These are phyloP conservation scores for Boletus sp. DNA, from an alignment of 768 basidiomycete genomes.

Conservation along the genomic window DNA sequence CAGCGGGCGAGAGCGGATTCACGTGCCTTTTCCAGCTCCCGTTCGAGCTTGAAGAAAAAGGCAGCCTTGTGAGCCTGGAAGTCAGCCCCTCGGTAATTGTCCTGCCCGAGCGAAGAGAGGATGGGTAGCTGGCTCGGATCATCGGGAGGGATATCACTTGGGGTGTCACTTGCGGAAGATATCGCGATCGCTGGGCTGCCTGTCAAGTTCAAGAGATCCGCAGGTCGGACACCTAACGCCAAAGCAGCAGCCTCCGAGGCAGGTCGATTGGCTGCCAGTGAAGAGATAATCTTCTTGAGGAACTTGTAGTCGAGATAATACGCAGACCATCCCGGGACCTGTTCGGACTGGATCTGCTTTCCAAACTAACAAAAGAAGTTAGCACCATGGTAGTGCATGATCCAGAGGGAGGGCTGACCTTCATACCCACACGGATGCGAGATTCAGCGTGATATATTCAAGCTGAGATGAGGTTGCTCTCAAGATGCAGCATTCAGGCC, in stretches of 20 bases:
- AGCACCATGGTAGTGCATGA: neutral
- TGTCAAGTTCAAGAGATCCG: conserved; percentile 42
- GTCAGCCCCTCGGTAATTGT: conserved; percentile 73
- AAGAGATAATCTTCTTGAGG: conserved; percentile 97
- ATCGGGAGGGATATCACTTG: conserved; percentile 25
- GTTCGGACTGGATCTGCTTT: conserved; percentile 93
- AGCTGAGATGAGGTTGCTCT: conserved; percentile 7
- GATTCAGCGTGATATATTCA: conserved; percentile 3
- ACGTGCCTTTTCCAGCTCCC: conserved; percentile 92
- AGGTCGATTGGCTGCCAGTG: conserved; percentile 83
- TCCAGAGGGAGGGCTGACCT: conserved; percentile 20
- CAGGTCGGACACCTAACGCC: conserved; percentile 76
- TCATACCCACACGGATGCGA: conserved; percentile 26
- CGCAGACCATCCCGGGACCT: conserved; percentile 93
- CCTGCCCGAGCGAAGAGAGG: conserved; percentile 58
- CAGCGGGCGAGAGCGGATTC: conserved; percentile 1
- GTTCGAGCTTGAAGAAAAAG: conserved; percentile 98
- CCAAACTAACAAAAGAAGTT: conserved; percentile 73
- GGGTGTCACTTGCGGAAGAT: conserved; percentile 15
- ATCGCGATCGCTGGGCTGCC: conserved; percentile 32
- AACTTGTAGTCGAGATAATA: conserved; percentile 99
- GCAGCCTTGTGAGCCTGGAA: conserved; percentile 95
- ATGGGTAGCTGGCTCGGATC: conserved; percentile 54
- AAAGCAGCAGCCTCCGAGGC: conserved; percentile 87
- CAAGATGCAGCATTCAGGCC: conserved; percentile 21